Percentiles rank a stretch among this genome's conserved stretches.
Evolutionary conservation across 208 protist species (phyloP).

Genomic region (Acanthamoeba divionensis): DNA sequence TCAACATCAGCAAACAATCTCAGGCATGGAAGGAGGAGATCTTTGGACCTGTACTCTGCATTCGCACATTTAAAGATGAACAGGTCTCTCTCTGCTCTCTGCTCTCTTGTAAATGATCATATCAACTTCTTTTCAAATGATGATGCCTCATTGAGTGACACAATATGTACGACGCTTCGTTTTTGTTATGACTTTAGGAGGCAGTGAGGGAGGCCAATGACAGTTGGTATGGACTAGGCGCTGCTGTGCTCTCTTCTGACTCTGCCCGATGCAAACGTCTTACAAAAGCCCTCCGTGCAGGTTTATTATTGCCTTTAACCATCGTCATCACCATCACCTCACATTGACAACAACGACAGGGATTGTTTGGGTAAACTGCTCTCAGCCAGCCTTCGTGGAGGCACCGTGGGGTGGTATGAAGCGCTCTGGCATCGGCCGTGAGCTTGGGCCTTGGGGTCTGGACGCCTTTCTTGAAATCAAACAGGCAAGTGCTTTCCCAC

Average conservation of each 20-base stretch:
- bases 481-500: not conserved
- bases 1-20: not conserved
- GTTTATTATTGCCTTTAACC: not conserved
- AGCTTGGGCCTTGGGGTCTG: slow-evolving; percentile 28
- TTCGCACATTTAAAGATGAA: not conserved
- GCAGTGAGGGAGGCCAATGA: slow-evolving; percentile 11
- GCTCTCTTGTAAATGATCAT: too few species aligned
- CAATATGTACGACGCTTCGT: too few species aligned
- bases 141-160: too few species aligned
- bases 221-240: not conserved
- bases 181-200: too few species aligned
- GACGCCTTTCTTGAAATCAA: slow-evolving; percentile 40
- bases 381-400: slow-evolving; percentile 37
- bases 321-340: not conserved
- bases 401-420: slow-evolving; percentile 50
- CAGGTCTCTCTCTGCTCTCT: not conserved
- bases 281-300: not conserved
- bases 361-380: slow-evolving; percentile 49
- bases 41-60: slow-evolving; percentile 17
- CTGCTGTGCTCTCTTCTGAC: slow-evolving; percentile 15
- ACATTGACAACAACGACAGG: not conserved
- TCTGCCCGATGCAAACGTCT: not conserved
- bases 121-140: too few species aligned
- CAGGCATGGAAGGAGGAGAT: slow-evolving; percentile 15
- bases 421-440: not conserved